Conservation (phyloP, 257 asterid genomes). For the Orobanche coerulescens region DNA sequence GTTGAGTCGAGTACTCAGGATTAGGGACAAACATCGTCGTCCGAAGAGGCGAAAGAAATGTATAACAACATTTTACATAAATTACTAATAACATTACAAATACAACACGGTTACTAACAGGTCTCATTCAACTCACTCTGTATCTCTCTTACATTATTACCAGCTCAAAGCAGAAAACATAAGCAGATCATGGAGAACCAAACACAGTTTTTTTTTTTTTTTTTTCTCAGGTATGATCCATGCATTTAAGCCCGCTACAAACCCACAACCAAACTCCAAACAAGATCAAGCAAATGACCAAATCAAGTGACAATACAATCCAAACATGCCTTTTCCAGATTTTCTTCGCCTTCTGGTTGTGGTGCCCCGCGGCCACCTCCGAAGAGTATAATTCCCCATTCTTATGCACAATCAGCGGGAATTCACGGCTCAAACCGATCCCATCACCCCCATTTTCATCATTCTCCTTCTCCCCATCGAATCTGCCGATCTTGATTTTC, state of each 20-base stretch:
- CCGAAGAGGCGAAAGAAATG: too few species aligned
- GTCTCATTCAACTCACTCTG: too few species aligned
- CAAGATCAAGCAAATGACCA: slow-evolving; percentile 56
- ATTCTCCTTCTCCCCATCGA: slow-evolving; percentile 23
- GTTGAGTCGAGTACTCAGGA: too few species aligned
- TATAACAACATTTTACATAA: too few species aligned
- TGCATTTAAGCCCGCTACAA: slow-evolving; percentile 80
- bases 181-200: too few species aligned
- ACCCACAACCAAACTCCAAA: slow-evolving; percentile 75
- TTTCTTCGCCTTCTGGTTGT: slow-evolving; percentile 50
- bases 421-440: slow-evolving; percentile 32
- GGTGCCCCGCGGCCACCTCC: slow-evolving; percentile 28
- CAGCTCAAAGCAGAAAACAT: too few species aligned
- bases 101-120: too few species aligned
- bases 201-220: neutral
- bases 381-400: slow-evolving; percentile 35
- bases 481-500: slow-evolving; percentile 25
- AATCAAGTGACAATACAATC: slow-evolving; percentile 63
- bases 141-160: too few species aligned
- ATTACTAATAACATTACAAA: too few species aligned
- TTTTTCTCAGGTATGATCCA: slow-evolving; percentile 44
- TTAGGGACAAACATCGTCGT: too few species aligned
- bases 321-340: slow-evolving; percentile 86
- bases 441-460: slow-evolving; percentile 26
- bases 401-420: slow-evolving; percentile 29